These are phyloP conservation scores for Sarocladium strictum DNA, from an alignment of 2,329 filamentous ascomycete species.

Conservation along the genomic window DNA sequence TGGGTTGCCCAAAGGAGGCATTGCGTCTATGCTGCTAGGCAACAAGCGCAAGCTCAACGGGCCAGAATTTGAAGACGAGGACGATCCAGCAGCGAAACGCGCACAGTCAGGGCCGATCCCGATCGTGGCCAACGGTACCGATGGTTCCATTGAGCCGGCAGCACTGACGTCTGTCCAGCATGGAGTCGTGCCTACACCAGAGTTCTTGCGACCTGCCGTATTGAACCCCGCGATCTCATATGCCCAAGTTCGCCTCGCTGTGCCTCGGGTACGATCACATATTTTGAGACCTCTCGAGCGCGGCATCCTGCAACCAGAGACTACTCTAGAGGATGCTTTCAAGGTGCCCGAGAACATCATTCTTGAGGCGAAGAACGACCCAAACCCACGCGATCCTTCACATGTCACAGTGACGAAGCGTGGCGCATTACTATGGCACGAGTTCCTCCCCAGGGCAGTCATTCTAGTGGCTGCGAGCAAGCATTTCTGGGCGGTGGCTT, in stretches of 20 bases:
- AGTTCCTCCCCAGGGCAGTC: constrained; percentile 80
- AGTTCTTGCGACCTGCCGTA: constrained; percentile 82
- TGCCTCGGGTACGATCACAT: constrained; percentile 77
- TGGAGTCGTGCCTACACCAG: constrained; percentile 64
- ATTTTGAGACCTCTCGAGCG: constrained; percentile 77
- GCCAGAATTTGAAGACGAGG: constrained; percentile 71
- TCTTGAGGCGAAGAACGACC: constrained; percentile 83
- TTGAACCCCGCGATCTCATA: constrained; percentile 75
- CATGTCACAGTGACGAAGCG: constrained; percentile 77
- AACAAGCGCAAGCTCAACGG: constrained; percentile 83
- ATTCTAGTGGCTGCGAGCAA: constrained; percentile 88
- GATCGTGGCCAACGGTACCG: constrained; percentile 68
- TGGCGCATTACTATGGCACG: constrained; percentile 82
- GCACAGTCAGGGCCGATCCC: constrained; percentile 62
- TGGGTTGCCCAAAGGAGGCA: constrained; percentile 81
- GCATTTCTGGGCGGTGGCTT: constrained; percentile 86
- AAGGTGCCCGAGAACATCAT: constrained; percentile 65
- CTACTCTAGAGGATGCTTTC: constrained; percentile 52
- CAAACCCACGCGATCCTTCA: constrained; percentile 72
- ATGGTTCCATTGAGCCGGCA: constrained; percentile 68
- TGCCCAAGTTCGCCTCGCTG: constrained; percentile 78
- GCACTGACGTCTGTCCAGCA: constrained; percentile 52
- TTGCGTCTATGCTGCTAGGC: constrained; percentile 78
- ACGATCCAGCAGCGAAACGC: constrained; percentile 46
- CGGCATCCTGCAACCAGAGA: constrained; percentile 48